phyloP scores from a whole-genome alignment of 805 yeast species.

The Myxozyma neotropica region DNA sequence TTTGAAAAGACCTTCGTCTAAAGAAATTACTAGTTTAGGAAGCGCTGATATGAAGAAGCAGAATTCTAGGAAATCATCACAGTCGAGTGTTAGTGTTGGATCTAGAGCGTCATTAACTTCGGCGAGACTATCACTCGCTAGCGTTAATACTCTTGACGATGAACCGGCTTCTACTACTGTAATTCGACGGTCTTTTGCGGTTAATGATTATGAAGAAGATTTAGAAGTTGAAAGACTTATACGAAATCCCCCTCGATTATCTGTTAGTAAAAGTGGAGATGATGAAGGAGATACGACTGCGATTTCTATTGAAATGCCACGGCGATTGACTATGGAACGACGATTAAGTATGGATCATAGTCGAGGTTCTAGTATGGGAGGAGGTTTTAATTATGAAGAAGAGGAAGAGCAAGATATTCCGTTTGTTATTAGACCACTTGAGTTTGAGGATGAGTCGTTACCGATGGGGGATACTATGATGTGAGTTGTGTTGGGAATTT shows the following conservation, averaged over 20 bases:
- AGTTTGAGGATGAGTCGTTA: conserved; percentile 2
- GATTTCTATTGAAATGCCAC: not conserved
- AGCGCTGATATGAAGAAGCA: too few species aligned
- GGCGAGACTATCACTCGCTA: not conserved
- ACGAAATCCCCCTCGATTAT: not conserved
- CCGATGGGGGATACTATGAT: not conserved
- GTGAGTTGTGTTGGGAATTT: not conserved
- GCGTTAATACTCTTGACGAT: not conserved
- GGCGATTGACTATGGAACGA: conserved; percentile 8
- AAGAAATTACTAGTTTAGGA: too few species aligned
- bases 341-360: conserved; percentile 14
- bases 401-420: conserved; percentile 5
- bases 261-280: not conserved
- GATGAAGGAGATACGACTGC: not conserved
- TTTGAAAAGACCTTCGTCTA: conserved; percentile 2
- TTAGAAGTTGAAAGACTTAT: not conserved
- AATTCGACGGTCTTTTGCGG: not conserved
- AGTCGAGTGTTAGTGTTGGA: not conserved
- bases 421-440: conserved; percentile 15
- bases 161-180: not conserved
- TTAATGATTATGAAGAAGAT: not conserved
- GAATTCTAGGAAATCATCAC: not conserved
- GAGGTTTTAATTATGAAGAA: not conserved
- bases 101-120: not conserved
- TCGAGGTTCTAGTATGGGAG: conserved; percentile 4